Evolutionary conservation across 345 rosid species (phyloP).

Genomic region (Brassica rapa): DNA sequence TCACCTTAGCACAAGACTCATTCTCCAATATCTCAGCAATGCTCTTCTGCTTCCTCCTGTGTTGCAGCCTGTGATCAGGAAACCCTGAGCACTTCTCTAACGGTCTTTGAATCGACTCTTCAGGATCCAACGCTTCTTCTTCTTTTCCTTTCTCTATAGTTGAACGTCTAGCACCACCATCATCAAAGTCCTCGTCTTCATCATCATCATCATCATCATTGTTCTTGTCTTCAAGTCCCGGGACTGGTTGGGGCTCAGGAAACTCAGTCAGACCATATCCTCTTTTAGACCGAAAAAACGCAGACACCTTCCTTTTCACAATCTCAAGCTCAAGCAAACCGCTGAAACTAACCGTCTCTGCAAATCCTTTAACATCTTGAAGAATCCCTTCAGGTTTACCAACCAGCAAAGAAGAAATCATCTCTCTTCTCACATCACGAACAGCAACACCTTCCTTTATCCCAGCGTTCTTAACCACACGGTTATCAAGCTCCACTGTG

Average conservation of each 20-base stretch:
- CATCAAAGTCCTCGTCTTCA: slow-evolving; percentile 18
- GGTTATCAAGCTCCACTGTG: slow-evolving; percentile 43
- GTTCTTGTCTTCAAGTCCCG: slow-evolving; percentile 68
- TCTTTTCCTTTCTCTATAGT: slow-evolving; percentile 32
- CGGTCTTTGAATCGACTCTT: slow-evolving; percentile 27
- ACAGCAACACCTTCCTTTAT: slow-evolving; percentile 66
- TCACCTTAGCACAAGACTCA: slow-evolving; percentile 36
- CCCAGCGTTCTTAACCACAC: slow-evolving; percentile 61
- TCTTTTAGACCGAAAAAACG: slow-evolving; percentile 63
- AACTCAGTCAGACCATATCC: slow-evolving; percentile 47
- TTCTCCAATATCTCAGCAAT: slow-evolving; percentile 74
- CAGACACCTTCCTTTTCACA: slow-evolving; percentile 67
- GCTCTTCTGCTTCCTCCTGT: slow-evolving; percentile 77
- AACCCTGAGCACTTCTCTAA: slow-evolving; percentile 44
- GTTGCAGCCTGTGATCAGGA: slow-evolving; percentile 46
- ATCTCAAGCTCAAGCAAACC: slow-evolving; percentile 54
- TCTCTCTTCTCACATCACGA: slow-evolving; percentile 56
- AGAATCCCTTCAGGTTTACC: slow-evolving; percentile 55
- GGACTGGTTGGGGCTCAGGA: slow-evolving; percentile 55
- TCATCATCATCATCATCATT: slow-evolving; percentile 42
- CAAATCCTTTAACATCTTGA: slow-evolving; percentile 48
- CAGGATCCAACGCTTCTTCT: slow-evolving; percentile 37
- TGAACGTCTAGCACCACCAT: slow-evolving; percentile 14
- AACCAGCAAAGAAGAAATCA: slow-evolving; percentile 47
- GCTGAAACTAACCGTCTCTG: slow-evolving; percentile 39